Conservation (phyloP, 176 grass and related monocot species). For the Aegilops speltoides region DNA sequence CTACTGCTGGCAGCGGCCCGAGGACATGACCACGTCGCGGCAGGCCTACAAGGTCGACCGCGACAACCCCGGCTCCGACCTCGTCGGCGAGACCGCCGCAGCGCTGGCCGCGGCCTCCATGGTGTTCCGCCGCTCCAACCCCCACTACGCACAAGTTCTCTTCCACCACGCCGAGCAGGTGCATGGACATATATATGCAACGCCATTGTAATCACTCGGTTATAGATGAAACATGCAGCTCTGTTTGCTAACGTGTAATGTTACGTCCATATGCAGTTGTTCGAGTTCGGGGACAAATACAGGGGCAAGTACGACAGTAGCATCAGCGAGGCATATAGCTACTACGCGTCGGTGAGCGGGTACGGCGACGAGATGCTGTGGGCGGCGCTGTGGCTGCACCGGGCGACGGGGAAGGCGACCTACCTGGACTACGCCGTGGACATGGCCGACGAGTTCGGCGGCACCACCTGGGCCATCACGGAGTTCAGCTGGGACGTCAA, state of each 20-base stretch:
- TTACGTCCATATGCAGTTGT: slow-evolving; percentile 27
- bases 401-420: slow-evolving; percentile 20
- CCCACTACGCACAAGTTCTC: slow-evolving; percentile 31
- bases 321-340: slow-evolving; percentile 27
- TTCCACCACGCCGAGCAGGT: slow-evolving; percentile 45
- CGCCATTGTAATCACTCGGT: too few species aligned
- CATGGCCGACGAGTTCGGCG: slow-evolving; percentile 46
- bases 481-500: slow-evolving; percentile 80
- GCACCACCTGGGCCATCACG: slow-evolving; percentile 44
- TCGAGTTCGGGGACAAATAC: slow-evolving; percentile 47
- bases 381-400: slow-evolving; percentile 66
- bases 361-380: slow-evolving; percentile 69
- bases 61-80: slow-evolving; percentile 38
- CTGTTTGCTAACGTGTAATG: not conserved
- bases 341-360: slow-evolving; percentile 60
- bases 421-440: slow-evolving; percentile 48
- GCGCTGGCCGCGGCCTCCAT: slow-evolving; percentile 43
- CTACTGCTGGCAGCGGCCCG: slow-evolving; percentile 56
- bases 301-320: slow-evolving; percentile 51
- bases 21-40: slow-evolving; percentile 59
- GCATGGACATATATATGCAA: not conserved
- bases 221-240: not conserved
- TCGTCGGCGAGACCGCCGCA: slow-evolving; percentile 51
- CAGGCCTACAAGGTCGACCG: slow-evolving; percentile 42
- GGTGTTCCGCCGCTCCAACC: slow-evolving; percentile 38